These are phyloP conservation scores for Helichrysum umbraculigerum DNA, from an alignment of 129 eudicot genomes.

Conservation along the genomic window DNA sequence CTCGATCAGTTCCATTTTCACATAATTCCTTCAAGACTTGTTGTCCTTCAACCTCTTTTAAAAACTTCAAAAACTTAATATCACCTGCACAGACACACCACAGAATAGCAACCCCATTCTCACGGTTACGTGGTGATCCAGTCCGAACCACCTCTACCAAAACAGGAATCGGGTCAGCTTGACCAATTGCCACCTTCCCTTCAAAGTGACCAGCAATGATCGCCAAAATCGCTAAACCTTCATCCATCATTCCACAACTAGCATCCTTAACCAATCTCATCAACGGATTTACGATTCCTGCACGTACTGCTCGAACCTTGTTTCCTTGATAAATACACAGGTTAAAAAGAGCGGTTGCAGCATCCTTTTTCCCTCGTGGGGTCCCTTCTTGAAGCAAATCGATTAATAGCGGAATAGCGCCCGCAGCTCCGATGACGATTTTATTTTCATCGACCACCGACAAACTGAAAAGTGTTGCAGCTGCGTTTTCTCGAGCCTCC, in stretches of 20 bases:
- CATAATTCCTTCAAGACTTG: not conserved
- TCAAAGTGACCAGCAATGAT: not conserved
- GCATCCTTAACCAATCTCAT: constrained; percentile 18
- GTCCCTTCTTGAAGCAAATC: constrained; percentile 3
- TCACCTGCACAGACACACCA: constrained; percentile 4
- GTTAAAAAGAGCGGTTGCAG: constrained; percentile 8
- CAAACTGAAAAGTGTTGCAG: constrained; percentile 10
- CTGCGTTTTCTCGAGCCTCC: constrained; percentile 13
- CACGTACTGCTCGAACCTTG: constrained; percentile 10
- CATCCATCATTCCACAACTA: constrained; percentile 13
- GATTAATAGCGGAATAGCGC: not conserved
- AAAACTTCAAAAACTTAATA: not conserved
- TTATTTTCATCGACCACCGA: constrained; percentile 5
- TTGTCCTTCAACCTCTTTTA: not conserved
- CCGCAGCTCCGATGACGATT: constrained; percentile 5
- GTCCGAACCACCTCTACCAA: constrained; percentile 13
- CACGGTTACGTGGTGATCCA: constrained; percentile 2
- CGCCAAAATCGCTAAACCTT: not conserved
- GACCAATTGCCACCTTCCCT: constrained; percentile 7
- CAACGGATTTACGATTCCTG: constrained; percentile 2
- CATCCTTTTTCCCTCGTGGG: constrained; percentile 7
- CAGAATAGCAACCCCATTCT: constrained; percentile 3
- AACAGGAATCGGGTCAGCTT: constrained; percentile 11
- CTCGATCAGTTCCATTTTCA: constrained; percentile 15
- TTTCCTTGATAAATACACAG: constrained; percentile 10